Evolutionary conservation across 306 rosid genomes (phyloP), one percentile per base, ranked within the genome.

Genomic region (Prunus padus): DNA sequence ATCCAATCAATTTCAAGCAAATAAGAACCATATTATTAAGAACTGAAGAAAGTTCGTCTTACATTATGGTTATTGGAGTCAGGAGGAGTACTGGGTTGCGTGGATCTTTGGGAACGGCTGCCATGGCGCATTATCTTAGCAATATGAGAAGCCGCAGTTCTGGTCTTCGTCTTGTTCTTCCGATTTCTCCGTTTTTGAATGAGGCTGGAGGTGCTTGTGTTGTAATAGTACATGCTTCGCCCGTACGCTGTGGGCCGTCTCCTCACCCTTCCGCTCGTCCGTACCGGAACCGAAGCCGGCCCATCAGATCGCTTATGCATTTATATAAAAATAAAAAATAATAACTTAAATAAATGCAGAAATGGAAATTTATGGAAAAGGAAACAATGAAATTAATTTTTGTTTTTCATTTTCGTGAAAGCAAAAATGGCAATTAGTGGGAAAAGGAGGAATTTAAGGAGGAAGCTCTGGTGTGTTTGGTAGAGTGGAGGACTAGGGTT

Each of bases 231-330:
- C 0, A 88, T 67, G 3, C 23, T 42, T 4, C 95, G 87, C 37
- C 88, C 87, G 83, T 81, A 89, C 13, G 63, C 13, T 46, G 70
- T 84, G 3, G 92, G 93, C 79, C 95, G 83, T 14, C 87, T 65
- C 81, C 82, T 86, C 49, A 89, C 83, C 86, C 98, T 89, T 54
- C 84, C 93, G 76, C 98, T 94, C 19, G 93, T 83, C 50, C 98
- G 93, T 52, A 92, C 78, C 10, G 87, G 91, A 78, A 81, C 68
- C 26, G 88, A 71, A 72, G 22, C 85, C 81, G 87, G 68, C 82
- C 88, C 93, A 75, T 85, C 96, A 63, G 97, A 75, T 84, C 86
- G 85, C 82, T 89, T 93, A 86, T 89, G 84, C 98, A 91, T 91
- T 59, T 59, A 59, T 59, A 22, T 13, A 25, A 22, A 25, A 25